phyloP scores from a whole-genome alignment of 2,329 filamentous ascomycete species.

The Fusarium armeniacum region DNA sequence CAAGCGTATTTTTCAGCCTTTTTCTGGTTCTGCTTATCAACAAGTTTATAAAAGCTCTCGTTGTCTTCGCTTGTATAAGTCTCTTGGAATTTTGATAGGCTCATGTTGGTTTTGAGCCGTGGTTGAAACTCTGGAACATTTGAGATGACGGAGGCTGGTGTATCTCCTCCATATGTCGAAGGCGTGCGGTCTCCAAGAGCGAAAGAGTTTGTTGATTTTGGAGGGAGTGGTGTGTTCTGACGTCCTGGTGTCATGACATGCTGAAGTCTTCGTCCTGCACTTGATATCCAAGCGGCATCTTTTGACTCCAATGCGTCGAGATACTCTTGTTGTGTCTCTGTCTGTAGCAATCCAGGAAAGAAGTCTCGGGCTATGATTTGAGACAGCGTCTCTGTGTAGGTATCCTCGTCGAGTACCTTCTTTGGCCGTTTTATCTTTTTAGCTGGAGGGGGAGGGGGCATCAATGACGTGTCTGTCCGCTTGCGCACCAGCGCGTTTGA shows the following conservation, averaged over 20 bases:
- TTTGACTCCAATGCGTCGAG: constrained; percentile 90
- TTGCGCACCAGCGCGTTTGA: constrained; percentile 77
- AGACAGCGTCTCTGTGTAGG: constrained; percentile 89
- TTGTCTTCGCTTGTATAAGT: constrained; percentile 99
- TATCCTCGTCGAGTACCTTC: constrained; percentile 91
- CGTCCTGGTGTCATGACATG: constrained; percentile 87
- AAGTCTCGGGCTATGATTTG: constrained; percentile 97
- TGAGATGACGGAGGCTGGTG: constrained; percentile 72
- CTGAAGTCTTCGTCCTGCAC: constrained; percentile 77
- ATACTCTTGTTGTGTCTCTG: constrained; percentile 90
- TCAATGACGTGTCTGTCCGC: constrained; percentile 76
- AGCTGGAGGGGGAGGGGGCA: constrained; percentile 86
- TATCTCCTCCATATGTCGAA: constrained; percentile 77
- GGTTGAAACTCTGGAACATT: constrained; percentile 58
- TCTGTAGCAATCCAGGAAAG: constrained; percentile 91
- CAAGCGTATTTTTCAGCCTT: constrained; percentile 87
- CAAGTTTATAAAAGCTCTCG: constrained; percentile 91
- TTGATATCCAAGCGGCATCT: constrained; percentile 87
- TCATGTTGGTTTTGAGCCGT: constrained; percentile 80
- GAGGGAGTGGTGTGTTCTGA: constrained; percentile 45
- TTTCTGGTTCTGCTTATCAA: constrained; percentile 92
- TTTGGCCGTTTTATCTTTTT: constrained; percentile 94
- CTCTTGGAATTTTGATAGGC: constrained; percentile 86
- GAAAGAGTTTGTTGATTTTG: constrained; percentile 40
- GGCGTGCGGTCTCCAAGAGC: constrained; percentile 68